Base-by-base conservation (phyloP, 148 eudicot genomes). In the Persicaria tinctoria region DNA sequence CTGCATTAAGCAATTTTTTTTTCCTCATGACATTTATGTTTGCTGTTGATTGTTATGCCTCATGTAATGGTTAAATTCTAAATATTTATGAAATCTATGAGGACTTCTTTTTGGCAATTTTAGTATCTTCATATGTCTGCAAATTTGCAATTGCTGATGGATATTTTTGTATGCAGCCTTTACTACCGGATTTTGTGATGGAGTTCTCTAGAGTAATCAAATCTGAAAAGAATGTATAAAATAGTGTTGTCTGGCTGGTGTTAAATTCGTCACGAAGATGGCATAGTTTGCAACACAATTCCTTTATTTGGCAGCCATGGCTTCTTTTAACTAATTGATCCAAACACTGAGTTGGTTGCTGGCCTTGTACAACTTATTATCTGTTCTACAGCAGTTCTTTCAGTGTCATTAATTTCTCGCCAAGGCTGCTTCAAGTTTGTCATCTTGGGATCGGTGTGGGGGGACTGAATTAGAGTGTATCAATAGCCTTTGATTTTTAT, bases 251-350 rank as follows among this genome's bases (percentile, higher is more conserved):
- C 44, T 66, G 70, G 47, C 18, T 14, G 48, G 27, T 60, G 68
- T 9, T 60, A 23, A 60, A 11, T 41, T 66, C 18, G 5, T 66
- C 18, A 13, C 3, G 48, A 4, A 18, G 70, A 66, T 66, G 70
- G 70, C 70, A 66, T 13, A 38, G n/a, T 41, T 38, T 13, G 1
- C 44, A 60, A 23, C 9, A 41, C 3, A 66, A 47, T 14, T 66
- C 70, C 70, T 66, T 46, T 12, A 66, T 66, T 13, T 66, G 47
- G 70, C 70, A 41, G 47, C 46, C 46, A 5, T 66, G 70, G 32
- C 6, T 11, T 64, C 47, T 66, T 66, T 44, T 41, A 38, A 12
- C 14, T 44, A 6, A 13, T 8, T 6, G 48, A 66, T n/a, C 41
- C 3, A 60, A 1, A 32, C 32, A 20, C 11, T 11, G n/a, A 5